A percentile compares a stretch with the other conserved stretches of the same genome.
These are phyloP conservation scores for Aspergillaceae sp. DNA, from an alignment of 2,329 filamentous ascomycete genomes.

Conservation along the genomic window DNA sequence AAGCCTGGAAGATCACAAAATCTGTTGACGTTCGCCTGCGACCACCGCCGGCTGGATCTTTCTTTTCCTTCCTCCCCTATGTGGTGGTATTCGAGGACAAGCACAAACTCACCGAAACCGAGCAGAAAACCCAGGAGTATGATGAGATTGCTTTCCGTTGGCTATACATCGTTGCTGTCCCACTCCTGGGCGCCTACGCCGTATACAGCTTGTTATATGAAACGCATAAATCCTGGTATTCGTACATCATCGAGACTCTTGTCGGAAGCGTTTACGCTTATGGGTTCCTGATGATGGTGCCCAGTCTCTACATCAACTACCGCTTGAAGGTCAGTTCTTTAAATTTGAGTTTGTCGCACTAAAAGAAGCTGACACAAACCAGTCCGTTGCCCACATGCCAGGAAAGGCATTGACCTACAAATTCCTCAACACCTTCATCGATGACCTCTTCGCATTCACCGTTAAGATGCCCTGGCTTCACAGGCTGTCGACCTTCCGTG, in stretches of 20 bases:
- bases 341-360: not conserved
- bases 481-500: constrained; percentile 79
- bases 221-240: constrained; percentile 96
- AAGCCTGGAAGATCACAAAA: constrained; percentile 95
- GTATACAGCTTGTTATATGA: constrained; percentile 88
- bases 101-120: constrained; percentile 86
- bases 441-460: constrained; percentile 96
- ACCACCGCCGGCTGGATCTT: constrained; percentile 56
- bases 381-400: constrained; percentile 88
- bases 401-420: constrained; percentile 96
- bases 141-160: constrained; percentile 97
- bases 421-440: constrained; percentile 97
- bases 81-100: constrained; percentile 87
- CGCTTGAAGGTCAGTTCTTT: constrained; percentile 61
- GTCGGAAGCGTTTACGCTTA: constrained; percentile 97
- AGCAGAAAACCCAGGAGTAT: constrained; percentile 97
- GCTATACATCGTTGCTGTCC: constrained; percentile 85
- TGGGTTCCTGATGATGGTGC: constrained; percentile 99
- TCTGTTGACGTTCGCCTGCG: constrained; percentile 81
- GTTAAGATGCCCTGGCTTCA: constrained; percentile 98
- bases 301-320: constrained; percentile 97
- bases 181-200: constrained; percentile 80
- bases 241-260: constrained; percentile 86
- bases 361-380: constrained; percentile 9
- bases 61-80: constrained; percentile 70